Evolutionary conservation across 1,284 basidiomycete genomes (phyloP).

Genomic region (Cutaneotrichosporon cutaneum): DNA sequence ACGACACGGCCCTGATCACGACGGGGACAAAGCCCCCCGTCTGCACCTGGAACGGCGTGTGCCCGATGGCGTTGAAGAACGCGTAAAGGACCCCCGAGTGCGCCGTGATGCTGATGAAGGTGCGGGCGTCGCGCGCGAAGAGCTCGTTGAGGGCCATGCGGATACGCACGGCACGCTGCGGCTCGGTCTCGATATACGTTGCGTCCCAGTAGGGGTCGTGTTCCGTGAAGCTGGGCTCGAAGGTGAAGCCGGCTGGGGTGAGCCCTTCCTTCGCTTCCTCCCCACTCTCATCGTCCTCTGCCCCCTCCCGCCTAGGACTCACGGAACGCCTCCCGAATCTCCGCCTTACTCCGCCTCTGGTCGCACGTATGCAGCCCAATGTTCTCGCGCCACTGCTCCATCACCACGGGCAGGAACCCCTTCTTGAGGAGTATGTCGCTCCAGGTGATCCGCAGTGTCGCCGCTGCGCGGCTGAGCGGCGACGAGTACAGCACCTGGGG

Average conservation of each 20-base stretch:
- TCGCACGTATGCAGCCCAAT: slow-evolving; percentile 48
- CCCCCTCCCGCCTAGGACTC: not conserved
- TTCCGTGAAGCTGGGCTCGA: slow-evolving; percentile 43
- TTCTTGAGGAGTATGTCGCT: slow-evolving; percentile 30
- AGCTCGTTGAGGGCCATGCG: slow-evolving; percentile 40
- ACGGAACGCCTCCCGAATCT: slow-evolving; percentile 30
- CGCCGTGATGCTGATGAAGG: slow-evolving; percentile 46
- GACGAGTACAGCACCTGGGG: slow-evolving; percentile 40
- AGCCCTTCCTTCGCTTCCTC: not conserved
- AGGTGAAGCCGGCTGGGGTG: slow-evolving; percentile 30
- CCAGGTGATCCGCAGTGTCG: slow-evolving; percentile 46
- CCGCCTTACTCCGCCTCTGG: slow-evolving; percentile 33
- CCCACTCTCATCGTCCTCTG: no score
- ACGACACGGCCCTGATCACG: slow-evolving; percentile 26
- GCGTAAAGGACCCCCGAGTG: slow-evolving; percentile 47
- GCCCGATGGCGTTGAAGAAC: slow-evolving; percentile 37
- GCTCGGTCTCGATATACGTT: slow-evolving; percentile 33
- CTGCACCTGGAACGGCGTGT: slow-evolving; percentile 29
- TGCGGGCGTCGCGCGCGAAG: slow-evolving; percentile 37
- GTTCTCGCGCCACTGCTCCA: slow-evolving; percentile 38
- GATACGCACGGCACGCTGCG: slow-evolving; percentile 33
- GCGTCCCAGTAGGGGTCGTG: slow-evolving; percentile 44
- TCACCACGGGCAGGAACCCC: slow-evolving; percentile 24
- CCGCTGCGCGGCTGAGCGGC: slow-evolving; percentile 36
- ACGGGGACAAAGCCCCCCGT: slow-evolving; percentile 38